These are phyloP conservation scores for Lentinula guzmanii DNA, from an alignment of 768 basidiomycete genomes.

Conservation along the genomic window DNA sequence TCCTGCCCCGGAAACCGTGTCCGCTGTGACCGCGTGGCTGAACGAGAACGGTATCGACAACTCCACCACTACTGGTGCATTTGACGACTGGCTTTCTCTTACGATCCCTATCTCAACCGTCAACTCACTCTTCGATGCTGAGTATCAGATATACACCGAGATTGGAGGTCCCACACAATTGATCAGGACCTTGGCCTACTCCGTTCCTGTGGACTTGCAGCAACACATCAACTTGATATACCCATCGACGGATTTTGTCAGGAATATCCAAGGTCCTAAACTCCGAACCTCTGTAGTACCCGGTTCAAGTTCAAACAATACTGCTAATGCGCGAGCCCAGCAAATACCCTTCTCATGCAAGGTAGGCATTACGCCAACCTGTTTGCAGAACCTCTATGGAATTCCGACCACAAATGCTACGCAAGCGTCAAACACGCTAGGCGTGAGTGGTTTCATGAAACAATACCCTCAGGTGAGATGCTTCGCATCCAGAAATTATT, in stretches of 20 bases:
- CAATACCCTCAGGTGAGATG: slow-evolving; percentile 9
- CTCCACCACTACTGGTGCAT: slow-evolving; percentile 28
- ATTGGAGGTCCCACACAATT: slow-evolving; percentile 15
- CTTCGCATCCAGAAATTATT: not conserved
- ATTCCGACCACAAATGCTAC: slow-evolving; percentile 18
- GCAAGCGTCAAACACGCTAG: slow-evolving; percentile 16
- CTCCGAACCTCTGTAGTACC: slow-evolving; percentile 5
- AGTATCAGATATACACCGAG: slow-evolving; percentile 30
- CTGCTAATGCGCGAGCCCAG: slow-evolving; percentile 19
- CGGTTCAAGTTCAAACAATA: slow-evolving; percentile 24
- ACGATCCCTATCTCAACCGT: slow-evolving; percentile 24
- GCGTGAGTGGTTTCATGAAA: slow-evolving; percentile 20
- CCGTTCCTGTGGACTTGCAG: slow-evolving; percentile 24
- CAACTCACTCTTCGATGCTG: slow-evolving; percentile 25
- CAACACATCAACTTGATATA: slow-evolving; percentile 26
- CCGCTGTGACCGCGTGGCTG: slow-evolving; percentile 38
- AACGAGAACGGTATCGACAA: slow-evolving; percentile 31
- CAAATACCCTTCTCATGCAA: slow-evolving; percentile 9
- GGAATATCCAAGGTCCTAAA: slow-evolving; percentile 12
- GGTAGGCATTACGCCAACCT: slow-evolving; percentile 16
- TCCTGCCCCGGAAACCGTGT: slow-evolving; percentile 13
- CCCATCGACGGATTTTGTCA: slow-evolving; percentile 24
- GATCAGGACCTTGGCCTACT: slow-evolving; percentile 29
- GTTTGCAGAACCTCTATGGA: slow-evolving; percentile 21
- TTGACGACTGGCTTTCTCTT: slow-evolving; percentile 31